Base-by-base conservation (phyloP, 1,139 yeast genomes). In the Yamadazyma dendronema region DNA sequence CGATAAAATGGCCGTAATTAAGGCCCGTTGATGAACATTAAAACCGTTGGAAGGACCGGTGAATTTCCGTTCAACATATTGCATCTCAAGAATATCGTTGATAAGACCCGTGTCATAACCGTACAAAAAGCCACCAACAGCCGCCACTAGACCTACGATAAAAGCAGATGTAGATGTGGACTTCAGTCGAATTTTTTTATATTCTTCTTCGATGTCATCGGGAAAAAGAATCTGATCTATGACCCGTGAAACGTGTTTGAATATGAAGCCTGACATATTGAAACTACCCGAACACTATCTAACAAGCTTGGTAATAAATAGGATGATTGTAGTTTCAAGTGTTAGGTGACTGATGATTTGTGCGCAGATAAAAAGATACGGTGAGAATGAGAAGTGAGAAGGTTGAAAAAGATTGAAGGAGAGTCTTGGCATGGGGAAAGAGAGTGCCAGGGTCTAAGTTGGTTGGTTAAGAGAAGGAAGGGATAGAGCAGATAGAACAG, bases 51-150 rank as follows among this genome's bases (percentile, higher is more conserved):
- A 59, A 45, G 74, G 68, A 4, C 71, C 50, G 1, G 89, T 78
- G 45, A 84, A 76, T 33, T 73, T 65, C 2, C 56, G 42, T 35
- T 70, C 66, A 23, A 84, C 88, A 53, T 74, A 84, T 11, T 60
- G 48, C 92, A 84, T 84, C 47, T 83, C 88, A 39, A 82, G 59
- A 8, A 85, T 65, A 47, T 83, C 84, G 57, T 85, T 85, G 38
- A 84, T 81, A 34, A 84, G 65, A 3, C 95, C 94, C 1, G 95
- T 87, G 58, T 86, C 95, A 55, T 84, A 84, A 2, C 95, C 95
- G 53, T 83, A 85, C 35, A 85, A 65, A 58, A 85, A 84, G 0
- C 94, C 95, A 28, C 94, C 94, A 15, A 83, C 74, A 14, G 94
- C 92, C 7, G 90, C 89, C 39, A 84, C 80, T 24, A 79, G 53